These are phyloP conservation scores for Diaporthe helianthi DNA, from an alignment of 2,329 filamentous ascomycete genomes.

Conservation along the genomic window DNA sequence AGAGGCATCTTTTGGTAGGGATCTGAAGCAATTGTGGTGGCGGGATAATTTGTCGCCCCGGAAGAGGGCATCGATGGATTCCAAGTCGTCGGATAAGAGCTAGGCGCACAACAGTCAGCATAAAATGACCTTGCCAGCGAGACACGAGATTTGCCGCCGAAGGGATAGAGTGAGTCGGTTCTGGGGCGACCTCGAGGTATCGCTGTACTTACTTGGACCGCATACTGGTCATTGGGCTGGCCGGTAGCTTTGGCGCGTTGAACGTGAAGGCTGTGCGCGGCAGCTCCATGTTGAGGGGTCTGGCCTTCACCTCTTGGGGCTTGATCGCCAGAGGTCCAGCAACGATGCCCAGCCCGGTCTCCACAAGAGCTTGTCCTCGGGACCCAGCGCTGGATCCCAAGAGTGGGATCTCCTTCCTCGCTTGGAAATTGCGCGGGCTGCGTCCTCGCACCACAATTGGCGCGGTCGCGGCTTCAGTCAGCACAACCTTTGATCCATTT, in stretches of 20 bases:
- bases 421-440: constrained; percentile 93
- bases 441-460: constrained; percentile 93
- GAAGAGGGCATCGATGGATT: constrained; percentile 58
- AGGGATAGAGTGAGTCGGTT: background rate
- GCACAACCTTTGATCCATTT: constrained; percentile 80
- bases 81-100: constrained; percentile 66
- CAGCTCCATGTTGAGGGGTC: constrained; percentile 60
- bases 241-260: constrained; percentile 62
- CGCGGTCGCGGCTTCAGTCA: constrained; percentile 85
- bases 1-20: constrained; percentile 62
- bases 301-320: constrained; percentile 60
- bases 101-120: constrained; percentile 44
- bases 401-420: constrained; percentile 89
- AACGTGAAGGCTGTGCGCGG: constrained; percentile 66
- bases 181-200: background rate
- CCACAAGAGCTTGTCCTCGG: constrained; percentile 76
- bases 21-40: constrained; percentile 57
- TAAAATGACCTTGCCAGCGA: constrained; percentile 35
- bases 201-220: constrained; percentile 62
- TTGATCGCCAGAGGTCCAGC: constrained; percentile 63
- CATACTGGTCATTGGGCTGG: constrained; percentile 58
- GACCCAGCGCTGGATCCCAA: constrained; percentile 78
- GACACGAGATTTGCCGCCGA: background rate
- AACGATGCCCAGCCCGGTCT: constrained; percentile 67
- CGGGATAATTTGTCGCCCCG: constrained; percentile 55